A percentile compares a stretch with the other conserved stretches of the same genome.
These are phyloP conservation scores for Lepidium africanum DNA, from an alignment of 345 rosid genomes.

Conservation along the genomic window DNA sequence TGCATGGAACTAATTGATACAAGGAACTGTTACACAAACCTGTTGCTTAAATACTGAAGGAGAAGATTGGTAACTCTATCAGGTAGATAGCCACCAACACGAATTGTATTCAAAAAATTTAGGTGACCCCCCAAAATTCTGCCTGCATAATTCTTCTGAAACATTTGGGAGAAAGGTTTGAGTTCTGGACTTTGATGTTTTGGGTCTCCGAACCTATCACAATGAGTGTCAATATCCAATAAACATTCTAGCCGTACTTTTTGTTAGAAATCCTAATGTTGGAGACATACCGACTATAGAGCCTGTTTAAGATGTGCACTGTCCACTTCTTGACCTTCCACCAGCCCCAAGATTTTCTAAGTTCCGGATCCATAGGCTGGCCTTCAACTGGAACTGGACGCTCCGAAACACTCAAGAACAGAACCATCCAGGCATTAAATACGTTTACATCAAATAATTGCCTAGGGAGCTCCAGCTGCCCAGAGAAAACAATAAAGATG, in stretches of 20 bases:
- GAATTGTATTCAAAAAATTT: constrained; percentile 67
- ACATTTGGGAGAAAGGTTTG: constrained; percentile 81
- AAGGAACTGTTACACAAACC: constrained; percentile 38
- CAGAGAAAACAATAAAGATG: background rate
- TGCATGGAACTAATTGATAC: background rate
- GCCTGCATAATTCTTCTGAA: constrained; percentile 90
- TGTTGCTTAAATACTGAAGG: constrained; percentile 93
- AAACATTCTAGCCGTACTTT: background rate
- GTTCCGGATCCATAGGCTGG: constrained; percentile 81
- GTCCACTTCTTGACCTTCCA: constrained; percentile 99
- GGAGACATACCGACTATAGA: constrained; percentile 63
- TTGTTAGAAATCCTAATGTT: background rate
- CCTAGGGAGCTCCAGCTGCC: constrained; percentile 93
- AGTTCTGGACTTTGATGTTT: constrained; percentile 81
- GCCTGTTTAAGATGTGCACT: constrained; percentile 87
- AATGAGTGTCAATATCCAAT: background rate
- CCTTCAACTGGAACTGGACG: constrained; percentile 94
- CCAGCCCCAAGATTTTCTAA: constrained; percentile 99
- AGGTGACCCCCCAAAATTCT: constrained; percentile 91
- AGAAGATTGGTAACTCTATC: constrained; percentile 93
- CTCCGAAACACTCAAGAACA: constrained; percentile 83
- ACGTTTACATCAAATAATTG: constrained; percentile 69
- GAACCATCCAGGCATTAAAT: constrained; percentile 92
- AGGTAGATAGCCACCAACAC: constrained; percentile 89
- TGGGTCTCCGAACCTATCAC: constrained; percentile 86